Evolutionary conservation across 2,329 filamentous ascomycete genomes (phyloP).

Genomic region (Aureobasidium melanogenum): DNA sequence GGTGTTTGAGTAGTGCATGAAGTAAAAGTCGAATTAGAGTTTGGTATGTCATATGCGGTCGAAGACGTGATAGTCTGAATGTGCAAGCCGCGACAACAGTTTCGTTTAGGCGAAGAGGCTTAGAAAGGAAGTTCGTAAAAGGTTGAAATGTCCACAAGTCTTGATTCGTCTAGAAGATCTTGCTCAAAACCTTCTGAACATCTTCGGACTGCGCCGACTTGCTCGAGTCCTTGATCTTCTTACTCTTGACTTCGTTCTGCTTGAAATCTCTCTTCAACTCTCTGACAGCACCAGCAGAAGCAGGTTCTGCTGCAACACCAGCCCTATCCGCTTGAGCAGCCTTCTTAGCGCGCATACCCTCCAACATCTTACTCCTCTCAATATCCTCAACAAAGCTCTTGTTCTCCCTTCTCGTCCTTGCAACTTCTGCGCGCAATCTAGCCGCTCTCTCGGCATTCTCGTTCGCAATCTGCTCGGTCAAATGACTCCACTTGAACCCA

Average conservation of each 20-base stretch:
- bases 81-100: no score
- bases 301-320: conserved; percentile 20
- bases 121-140: neutral
- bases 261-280: conserved; percentile 41
- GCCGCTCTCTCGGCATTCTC: conserved; percentile 74
- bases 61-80: no score
- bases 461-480: conserved; percentile 67
- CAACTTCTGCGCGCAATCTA: conserved; percentile 69
- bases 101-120: neutral
- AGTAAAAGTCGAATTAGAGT: no score
- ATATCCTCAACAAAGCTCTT: conserved; percentile 72
- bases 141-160: neutral
- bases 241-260: conserved; percentile 53
- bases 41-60: no score
- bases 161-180: conserved; percentile 45
- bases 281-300: conserved; percentile 18
- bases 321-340: conserved; percentile 47
- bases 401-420: conserved; percentile 67
- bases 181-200: conserved; percentile 53
- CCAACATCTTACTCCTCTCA: conserved; percentile 69
- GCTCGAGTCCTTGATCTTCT: conserved; percentile 23
- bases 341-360: conserved; percentile 52
- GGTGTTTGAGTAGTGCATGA: no score
- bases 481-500: conserved; percentile 69
- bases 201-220: conserved; percentile 42